Conservation (phyloP, 495 filamentous ascomycete species). For the Sabuloglossum arenarium region DNA sequence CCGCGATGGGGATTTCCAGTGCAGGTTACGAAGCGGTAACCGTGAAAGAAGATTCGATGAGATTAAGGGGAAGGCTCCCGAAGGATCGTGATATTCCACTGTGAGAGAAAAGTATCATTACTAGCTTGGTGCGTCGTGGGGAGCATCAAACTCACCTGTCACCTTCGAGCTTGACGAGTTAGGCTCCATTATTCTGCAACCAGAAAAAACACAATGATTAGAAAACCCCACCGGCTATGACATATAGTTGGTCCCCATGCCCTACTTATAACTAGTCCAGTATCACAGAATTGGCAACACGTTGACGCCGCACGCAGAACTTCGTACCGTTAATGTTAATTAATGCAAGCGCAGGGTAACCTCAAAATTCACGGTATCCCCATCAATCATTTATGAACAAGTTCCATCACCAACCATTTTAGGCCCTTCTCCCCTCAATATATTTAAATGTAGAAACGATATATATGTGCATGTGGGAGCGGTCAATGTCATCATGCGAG, state of each 20-base stretch:
- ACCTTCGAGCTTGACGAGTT: conserved; percentile 7
- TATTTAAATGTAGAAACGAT: too few relatives aligned
- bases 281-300: too few relatives aligned
- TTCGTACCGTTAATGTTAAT: too few relatives aligned
- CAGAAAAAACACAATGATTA: neutral
- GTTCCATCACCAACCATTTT: too few relatives aligned
- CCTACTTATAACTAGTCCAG: neutral
- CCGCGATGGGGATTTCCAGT: conserved; percentile 87
- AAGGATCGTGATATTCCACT: conserved; percentile 67
- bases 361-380: too few relatives aligned
- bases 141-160: conserved; percentile 5
- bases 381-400: too few relatives aligned
- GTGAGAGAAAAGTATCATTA: neutral
- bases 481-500: neutral
- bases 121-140: neutral
- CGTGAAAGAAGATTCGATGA: conserved; percentile 52
- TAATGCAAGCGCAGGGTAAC: too few relatives aligned
- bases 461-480: too few relatives aligned
- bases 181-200: neutral
- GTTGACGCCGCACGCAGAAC: too few relatives aligned
- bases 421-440: too few relatives aligned
- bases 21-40: conserved; percentile 76
- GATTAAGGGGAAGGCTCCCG: conserved; percentile 63
- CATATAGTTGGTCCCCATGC: neutral
- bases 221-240: neutral